These are phyloP conservation scores for Podaxis sp. DNA, from an alignment of 768 basidiomycete species.

Conservation along the genomic window DNA sequence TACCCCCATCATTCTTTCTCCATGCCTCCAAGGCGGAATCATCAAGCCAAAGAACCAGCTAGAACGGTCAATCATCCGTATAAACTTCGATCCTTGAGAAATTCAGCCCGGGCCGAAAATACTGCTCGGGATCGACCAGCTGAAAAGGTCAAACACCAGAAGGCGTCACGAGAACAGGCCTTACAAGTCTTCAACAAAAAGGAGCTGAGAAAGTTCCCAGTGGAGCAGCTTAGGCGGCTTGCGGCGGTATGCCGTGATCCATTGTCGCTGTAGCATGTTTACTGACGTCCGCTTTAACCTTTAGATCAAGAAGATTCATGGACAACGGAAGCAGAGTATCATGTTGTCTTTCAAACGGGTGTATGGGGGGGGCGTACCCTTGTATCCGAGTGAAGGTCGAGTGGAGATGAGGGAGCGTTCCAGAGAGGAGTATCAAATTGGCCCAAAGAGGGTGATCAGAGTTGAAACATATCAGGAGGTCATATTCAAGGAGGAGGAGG, in stretches of 20 bases:
- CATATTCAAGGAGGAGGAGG: conserved; percentile 1
- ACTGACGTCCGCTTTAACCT: not conserved
- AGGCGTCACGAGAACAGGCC: conserved; percentile 7
- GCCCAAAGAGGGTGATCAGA: not conserved
- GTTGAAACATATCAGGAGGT: conserved; percentile 6
- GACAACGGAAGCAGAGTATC: conserved; percentile 7
- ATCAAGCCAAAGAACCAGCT: not conserved
- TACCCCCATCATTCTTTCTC: not conserved
- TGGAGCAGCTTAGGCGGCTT: conserved; percentile 5
- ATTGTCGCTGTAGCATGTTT: not conserved
- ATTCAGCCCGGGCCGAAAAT: not conserved
- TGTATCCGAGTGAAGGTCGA: conserved; percentile 7
- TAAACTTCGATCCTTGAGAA: conserved; percentile 1
- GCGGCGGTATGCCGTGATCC: not conserved
- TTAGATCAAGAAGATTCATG: conserved; percentile 5
- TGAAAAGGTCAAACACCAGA: conserved; percentile 2
- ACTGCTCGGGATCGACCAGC: not conserved
- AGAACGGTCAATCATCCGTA: not conserved
- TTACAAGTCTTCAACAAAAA: conserved; percentile 1
- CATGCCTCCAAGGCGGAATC: conserved; percentile 5
- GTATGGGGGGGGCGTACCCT: not conserved
- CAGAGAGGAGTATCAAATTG: conserved; percentile 8
- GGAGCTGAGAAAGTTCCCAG: conserved; percentile 3
- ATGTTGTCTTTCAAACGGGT: conserved; percentile 5
- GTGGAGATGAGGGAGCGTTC: conserved; percentile 8